phyloP scores from a whole-genome alignment of 1,284 basidiomycete species.

The Heliocybe sulcata region DNA sequence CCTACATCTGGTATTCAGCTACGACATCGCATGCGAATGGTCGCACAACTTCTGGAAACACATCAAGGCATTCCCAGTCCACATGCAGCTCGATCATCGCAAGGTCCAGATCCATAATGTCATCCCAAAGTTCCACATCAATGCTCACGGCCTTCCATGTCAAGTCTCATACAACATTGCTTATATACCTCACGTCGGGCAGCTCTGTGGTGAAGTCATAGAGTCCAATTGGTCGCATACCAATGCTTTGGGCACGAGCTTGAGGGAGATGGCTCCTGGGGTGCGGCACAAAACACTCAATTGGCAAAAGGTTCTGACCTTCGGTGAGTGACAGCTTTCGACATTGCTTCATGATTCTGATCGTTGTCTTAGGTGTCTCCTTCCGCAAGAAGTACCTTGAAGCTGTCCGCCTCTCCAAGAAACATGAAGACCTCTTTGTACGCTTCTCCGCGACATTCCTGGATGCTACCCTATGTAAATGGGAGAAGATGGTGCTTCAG shows the following conservation, averaged over 20 bases:
- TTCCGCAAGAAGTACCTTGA: constrained; percentile 5
- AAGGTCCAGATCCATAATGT: not conserved
- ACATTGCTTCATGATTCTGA: too few relatives aligned
- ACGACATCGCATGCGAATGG: constrained; percentile 7
- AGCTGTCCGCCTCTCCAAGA: constrained; percentile 1
- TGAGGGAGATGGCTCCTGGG: constrained; percentile 6
- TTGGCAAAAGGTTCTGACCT: too few relatives aligned
- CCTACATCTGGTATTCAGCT: constrained; percentile 3
- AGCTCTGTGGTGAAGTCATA: constrained; percentile 9
- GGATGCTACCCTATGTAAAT: not conserved
- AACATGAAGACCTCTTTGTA: constrained; percentile 2
- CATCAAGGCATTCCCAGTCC: not conserved
- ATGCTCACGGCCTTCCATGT: constrained; percentile 9
- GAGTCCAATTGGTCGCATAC: constrained; percentile 11
- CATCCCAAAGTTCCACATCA: constrained; percentile 11
- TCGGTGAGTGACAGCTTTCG: too few relatives aligned
- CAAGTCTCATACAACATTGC: constrained; percentile 8
- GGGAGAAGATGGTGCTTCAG: constrained; percentile 5
- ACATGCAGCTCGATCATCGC: not conserved
- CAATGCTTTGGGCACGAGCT: not conserved
- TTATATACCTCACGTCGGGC: constrained; percentile 6
- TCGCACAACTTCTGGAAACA: not conserved
- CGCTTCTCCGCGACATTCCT: constrained; percentile 5
- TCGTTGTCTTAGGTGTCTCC: too few relatives aligned
- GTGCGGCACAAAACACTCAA: too few relatives aligned